phyloP scores from a whole-genome alignment of 805 yeast genomes.

The Nakazawaea anatomiae region DNA sequence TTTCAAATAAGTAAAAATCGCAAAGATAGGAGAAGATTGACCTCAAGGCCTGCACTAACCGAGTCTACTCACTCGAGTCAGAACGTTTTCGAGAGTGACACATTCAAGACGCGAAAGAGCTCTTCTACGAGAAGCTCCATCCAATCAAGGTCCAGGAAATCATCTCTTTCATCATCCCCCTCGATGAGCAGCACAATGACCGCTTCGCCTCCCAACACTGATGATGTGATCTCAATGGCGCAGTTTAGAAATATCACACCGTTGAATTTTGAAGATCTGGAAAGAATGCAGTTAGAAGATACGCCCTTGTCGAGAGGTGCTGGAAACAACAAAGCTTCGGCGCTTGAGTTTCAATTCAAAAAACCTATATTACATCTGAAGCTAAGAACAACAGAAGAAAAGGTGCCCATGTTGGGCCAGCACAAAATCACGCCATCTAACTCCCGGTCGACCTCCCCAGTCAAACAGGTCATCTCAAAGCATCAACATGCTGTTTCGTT shows the following conservation, averaged over 20 bases:
- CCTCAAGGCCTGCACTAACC: background rate
- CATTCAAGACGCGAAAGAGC: background rate
- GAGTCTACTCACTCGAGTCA: background rate
- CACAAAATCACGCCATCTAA: constrained; percentile 3
- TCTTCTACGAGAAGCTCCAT: background rate
- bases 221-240: background rate
- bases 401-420: background rate
- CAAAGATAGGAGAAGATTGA: background rate
- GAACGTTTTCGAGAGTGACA: background rate
- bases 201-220: background rate
- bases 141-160: background rate
- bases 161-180: background rate
- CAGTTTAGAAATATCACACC: constrained; percentile 10
- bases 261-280: constrained; percentile 7
- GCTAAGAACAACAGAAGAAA: constrained; percentile 5
- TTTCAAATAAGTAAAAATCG: constrained; percentile 1
- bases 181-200: background rate
- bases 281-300: constrained; percentile 4
- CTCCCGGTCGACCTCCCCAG: constrained; percentile 8
- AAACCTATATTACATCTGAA: constrained; percentile 6
- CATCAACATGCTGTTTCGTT: constrained; percentile 13
- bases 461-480: background rate
- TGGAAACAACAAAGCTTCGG: background rate
- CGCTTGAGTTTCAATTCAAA: constrained; percentile 5
- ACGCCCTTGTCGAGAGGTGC: constrained; percentile 4